phyloP scores from a whole-genome alignment of 2,329 filamentous ascomycete species.

The Calonectria pauciramosa region DNA sequence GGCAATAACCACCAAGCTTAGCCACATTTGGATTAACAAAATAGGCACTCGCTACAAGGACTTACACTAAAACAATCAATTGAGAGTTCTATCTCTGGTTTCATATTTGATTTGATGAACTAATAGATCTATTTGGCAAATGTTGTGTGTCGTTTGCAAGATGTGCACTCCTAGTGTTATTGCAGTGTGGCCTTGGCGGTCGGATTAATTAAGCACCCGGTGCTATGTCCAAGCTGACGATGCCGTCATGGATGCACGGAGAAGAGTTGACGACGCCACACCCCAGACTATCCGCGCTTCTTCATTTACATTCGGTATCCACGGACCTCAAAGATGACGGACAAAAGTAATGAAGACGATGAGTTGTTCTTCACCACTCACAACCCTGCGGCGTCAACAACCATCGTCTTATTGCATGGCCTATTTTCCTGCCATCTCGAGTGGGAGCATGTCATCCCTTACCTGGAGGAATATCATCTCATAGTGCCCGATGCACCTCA shows the following conservation, averaged over 20 bases:
- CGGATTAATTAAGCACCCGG: conserved; percentile 4
- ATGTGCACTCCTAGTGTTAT: neutral
- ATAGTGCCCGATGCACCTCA: conserved; percentile 30
- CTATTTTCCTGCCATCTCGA: conserved; percentile 20
- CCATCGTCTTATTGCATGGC: conserved; percentile 18
- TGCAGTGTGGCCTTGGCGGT: too few relatives aligned
- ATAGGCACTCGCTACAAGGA: neutral
- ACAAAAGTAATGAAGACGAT: neutral
- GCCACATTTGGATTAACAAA: neutral
- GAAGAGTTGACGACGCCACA: neutral
- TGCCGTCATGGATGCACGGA: neutral
- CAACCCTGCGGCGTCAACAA: neutral
- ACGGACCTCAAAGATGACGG: neutral
- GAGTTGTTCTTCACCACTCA: conserved; percentile 6
- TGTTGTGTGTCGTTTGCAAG: neutral
- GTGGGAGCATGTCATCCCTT: conserved; percentile 20
- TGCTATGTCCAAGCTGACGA: neutral
- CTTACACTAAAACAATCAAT: neutral
- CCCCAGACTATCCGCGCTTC: neutral
- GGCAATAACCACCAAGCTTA: neutral
- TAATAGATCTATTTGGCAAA: neutral
- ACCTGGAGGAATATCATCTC: conserved; percentile 24
- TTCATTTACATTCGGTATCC: neutral
- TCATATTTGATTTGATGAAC: neutral
- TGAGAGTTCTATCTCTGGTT: neutral